Conservation (phyloP, 1,284 basidiomycete species). For the Lignosus rhinocerotis region DNA sequence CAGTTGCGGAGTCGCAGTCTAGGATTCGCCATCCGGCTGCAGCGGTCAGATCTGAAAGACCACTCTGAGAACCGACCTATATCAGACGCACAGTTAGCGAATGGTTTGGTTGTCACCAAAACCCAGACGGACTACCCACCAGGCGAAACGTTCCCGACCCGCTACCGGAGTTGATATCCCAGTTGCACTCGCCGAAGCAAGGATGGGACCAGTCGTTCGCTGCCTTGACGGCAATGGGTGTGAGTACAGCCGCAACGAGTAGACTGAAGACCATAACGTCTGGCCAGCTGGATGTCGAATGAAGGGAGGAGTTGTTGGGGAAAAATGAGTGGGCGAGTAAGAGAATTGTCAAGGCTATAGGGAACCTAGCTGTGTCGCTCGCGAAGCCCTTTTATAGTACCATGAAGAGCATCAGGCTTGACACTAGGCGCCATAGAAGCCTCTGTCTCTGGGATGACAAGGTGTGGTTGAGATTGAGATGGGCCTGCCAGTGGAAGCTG, state of each 20-base stretch:
- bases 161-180: constrained; percentile 14
- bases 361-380: too few relatives aligned
- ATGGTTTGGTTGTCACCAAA: not conserved
- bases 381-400: too few relatives aligned
- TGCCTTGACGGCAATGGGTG: constrained; percentile 19
- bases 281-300: too few relatives aligned
- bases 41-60: constrained; percentile 53
- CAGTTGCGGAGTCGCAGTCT: constrained; percentile 40
- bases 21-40: constrained; percentile 56
- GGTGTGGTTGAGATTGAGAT: too few relatives aligned
- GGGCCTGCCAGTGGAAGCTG: too few relatives aligned
- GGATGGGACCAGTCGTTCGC: constrained; percentile 27
- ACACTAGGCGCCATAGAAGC: too few relatives aligned
- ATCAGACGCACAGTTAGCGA: not conserved
- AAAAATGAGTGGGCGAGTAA: too few relatives aligned
- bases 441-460: too few relatives aligned
- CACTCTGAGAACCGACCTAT: constrained; percentile 35
- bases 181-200: constrained; percentile 19
- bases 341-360: too few relatives aligned
- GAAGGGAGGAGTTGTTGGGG: too few relatives aligned
- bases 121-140: constrained; percentile 11
- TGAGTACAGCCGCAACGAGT: constrained; percentile 20
- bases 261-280: constrained; percentile 20
- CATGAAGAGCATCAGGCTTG: too few relatives aligned
- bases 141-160: constrained; percentile 23